A percentile compares a stretch with the other conserved stretches of the same genome.
These are phyloP conservation scores for Paecilomyces sp. DNA, from an alignment of 2,329 filamentous ascomycete genomes.

Conservation along the genomic window DNA sequence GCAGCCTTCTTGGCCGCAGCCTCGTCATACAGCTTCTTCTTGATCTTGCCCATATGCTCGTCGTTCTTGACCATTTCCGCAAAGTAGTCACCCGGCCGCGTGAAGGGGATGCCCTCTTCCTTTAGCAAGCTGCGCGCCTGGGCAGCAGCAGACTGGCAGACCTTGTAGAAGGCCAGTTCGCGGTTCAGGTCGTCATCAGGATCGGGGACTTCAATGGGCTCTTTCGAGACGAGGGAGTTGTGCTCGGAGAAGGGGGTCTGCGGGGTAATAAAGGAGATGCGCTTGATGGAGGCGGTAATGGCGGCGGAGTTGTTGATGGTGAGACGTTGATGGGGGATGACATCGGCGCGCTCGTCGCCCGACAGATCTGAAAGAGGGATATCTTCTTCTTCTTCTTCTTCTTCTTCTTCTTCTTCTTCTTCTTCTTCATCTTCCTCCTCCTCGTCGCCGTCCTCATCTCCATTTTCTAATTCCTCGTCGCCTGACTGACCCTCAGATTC, in stretches of 20 bases:
- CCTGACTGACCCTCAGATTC: constrained; percentile 24
- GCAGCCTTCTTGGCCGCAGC: constrained; percentile 88
- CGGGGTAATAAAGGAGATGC: constrained; percentile 49
- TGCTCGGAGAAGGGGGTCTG: constrained; percentile 74
- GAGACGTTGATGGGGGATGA: constrained; percentile 82
- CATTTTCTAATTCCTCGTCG: constrained; percentile 17
- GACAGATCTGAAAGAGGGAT: constrained; percentile 81
- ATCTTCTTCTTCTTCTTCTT: constrained; percentile 73
- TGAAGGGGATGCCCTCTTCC: constrained; percentile 77
- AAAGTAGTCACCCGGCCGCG: constrained; percentile 88
- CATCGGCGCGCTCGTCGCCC: constrained; percentile 76
- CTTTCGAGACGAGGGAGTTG: constrained; percentile 64
- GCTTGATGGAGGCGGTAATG: constrained; percentile 70
- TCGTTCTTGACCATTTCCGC: constrained; percentile 99
- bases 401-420: constrained; percentile 50
- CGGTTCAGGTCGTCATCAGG: constrained; percentile 86
- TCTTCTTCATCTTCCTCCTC: constrained; percentile 29
- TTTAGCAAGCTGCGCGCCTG: constrained; percentile 67
- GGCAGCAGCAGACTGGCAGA: constrained; percentile 72
- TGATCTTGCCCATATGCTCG: constrained; percentile 96
- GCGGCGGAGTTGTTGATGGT: constrained; percentile 97
- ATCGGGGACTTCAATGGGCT: constrained; percentile 68
- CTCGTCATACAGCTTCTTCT: constrained; percentile 85
- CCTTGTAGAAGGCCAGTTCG: constrained; percentile 87
- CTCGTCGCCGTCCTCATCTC: constrained; percentile 22